These are phyloP conservation scores for Corinectria fuckeliana DNA, from an alignment of 2,329 filamentous ascomycete genomes.

Conservation along the genomic window DNA sequence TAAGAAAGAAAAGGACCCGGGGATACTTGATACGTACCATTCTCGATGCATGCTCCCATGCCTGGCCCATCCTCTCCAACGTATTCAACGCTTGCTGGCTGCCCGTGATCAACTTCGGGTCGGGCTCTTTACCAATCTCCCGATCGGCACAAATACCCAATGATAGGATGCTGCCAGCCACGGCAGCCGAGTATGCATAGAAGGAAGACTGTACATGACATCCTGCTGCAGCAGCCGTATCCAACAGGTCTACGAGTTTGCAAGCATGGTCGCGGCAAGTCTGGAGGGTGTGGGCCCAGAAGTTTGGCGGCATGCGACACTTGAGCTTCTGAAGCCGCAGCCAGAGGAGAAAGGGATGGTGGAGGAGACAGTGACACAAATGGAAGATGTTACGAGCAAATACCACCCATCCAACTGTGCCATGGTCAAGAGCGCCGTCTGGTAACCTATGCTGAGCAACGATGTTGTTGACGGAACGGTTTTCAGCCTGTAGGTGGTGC, in stretches of 20 bases:
- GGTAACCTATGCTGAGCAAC: constrained; percentile 6
- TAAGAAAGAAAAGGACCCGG: not conserved
- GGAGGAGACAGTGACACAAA: constrained; percentile 51
- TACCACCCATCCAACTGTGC: constrained; percentile 10
- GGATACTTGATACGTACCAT: no score
- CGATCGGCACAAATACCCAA: not conserved
- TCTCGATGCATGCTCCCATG: constrained; percentile 21
- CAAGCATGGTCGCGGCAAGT: constrained; percentile 4
- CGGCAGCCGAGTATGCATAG: constrained; percentile 14
- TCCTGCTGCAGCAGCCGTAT: not conserved
- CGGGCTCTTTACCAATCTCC: not conserved
- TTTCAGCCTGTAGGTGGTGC: constrained; percentile 9
- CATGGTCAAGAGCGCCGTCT: not conserved
- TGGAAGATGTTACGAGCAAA: constrained; percentile 24
- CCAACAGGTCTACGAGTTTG: constrained; percentile 2
- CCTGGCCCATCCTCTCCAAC: constrained; percentile 3
- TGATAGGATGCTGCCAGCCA: constrained; percentile 12
- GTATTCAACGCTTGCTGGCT: constrained; percentile 2
- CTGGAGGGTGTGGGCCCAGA: constrained; percentile 8
- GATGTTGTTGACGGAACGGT: constrained; percentile 1
- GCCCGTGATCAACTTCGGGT: not conserved
- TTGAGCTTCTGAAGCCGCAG: constrained; percentile 47
- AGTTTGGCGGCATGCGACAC: constrained; percentile 13
- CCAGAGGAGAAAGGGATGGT: constrained; percentile 58
- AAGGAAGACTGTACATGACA: constrained; percentile 16